Base-by-base conservation (phyloP, 2,329 filamentous ascomycete genomes). In the Beauveria bassiana region DNA sequence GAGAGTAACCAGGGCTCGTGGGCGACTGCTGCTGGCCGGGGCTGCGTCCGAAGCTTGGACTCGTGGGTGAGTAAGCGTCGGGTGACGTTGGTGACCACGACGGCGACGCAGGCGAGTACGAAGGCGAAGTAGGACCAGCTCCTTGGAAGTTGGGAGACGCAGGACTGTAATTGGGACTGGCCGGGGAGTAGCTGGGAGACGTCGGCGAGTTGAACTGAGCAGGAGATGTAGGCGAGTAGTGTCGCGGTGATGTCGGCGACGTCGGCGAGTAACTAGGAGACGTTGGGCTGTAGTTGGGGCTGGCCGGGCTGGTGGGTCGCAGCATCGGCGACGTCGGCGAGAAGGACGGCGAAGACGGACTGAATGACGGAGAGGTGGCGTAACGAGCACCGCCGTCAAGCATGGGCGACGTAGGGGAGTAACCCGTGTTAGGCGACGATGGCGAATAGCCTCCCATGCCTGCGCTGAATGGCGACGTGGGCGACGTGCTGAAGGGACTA, bases 71-170 rank as follows among this genome's bases (percentile, higher is more conserved):
- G 75, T 87, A 87, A 2, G 80, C 78, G 64, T 80, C 79, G 14
- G 83, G 83, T 46, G 89, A 92, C 7, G 88, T 90, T 3, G 90
- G 89, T 61, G 89, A 92, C 78, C 90, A 93, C 26, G 81, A 84
- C n/a, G 88, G 89, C 55, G 88, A 91, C 3, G 86, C 86, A 52
- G 88, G 88, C 38, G 81, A 85, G 74, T 88, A 89, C 4, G 79
- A 81, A n/a, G 80, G 84, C 64, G 85, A 82, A 38, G 83, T 79
- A 12, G 80, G 72, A 5, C 72, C 73, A 38, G 66, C 68, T 55
- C 65, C 75, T 70, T 73, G 78, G 67, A 81, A 74, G 70, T 79
- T 84, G 67, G 79, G 86, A 57, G 83, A 87, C 3, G 86, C 84
- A n/a, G 86, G 87, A 69, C 85, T 88, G 75, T 90, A 91, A 69